These are phyloP conservation scores for Aciculoconidium aculeatum DNA, from an alignment of 805 yeast species.

Conservation along the genomic window DNA sequence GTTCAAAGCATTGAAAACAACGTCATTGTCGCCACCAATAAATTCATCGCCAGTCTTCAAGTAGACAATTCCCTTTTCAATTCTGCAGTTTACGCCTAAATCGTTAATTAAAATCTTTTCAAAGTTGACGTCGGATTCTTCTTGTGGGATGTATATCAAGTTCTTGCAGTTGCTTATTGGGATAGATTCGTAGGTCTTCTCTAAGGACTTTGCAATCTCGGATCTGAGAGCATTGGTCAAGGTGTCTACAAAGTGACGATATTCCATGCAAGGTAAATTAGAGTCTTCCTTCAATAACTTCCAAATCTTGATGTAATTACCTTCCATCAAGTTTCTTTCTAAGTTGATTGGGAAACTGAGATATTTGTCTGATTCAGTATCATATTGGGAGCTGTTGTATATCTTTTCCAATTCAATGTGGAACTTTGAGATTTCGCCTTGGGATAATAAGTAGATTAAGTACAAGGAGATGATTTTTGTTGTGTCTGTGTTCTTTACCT, in stretches of 20 bases:
- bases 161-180: constrained; percentile 82
- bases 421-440: constrained; percentile 80
- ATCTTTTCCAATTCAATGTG: constrained; percentile 83
- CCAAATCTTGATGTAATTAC: constrained; percentile 90
- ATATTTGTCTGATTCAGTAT: constrained; percentile 56
- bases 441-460: constrained; percentile 68
- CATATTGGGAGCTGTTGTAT: constrained; percentile 47
- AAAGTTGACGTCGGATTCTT: constrained; percentile 28
- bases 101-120: constrained; percentile 25
- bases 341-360: constrained; percentile 81
- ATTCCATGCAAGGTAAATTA: constrained; percentile 66
- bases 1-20: constrained; percentile 64
- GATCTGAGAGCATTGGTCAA: constrained; percentile 73
- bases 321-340: constrained; percentile 94
- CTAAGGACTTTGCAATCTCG: constrained; percentile 82
- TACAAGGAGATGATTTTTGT: constrained; percentile 71
- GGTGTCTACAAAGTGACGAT: constrained; percentile 67
- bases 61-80: constrained; percentile 45
- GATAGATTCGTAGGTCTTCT: constrained; percentile 65
- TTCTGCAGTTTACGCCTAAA: constrained; percentile 50
- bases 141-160: constrained; percentile 60
- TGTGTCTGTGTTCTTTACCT: constrained; percentile 29
- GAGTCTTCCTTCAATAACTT: constrained; percentile 55
- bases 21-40: constrained; percentile 18
- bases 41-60: constrained; percentile 50